phyloP scores from a whole-genome alignment of 2,329 filamentous ascomycete species.

The Huntiella bhutanensis region DNA sequence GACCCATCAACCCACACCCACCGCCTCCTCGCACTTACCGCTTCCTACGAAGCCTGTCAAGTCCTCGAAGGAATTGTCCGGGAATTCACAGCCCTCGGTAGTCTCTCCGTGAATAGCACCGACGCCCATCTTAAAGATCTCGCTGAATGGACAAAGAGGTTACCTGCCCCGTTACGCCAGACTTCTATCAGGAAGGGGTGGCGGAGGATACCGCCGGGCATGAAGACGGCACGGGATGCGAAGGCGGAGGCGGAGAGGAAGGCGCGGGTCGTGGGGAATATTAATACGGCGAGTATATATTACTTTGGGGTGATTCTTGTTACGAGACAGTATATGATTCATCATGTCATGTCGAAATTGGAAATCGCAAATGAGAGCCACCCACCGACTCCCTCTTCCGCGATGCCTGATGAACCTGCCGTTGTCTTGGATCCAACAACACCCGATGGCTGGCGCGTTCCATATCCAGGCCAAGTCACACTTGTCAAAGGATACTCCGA shows the following conservation, averaged over 20 bases:
- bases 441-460: not conserved
- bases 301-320: conserved; percentile 13
- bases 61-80: conserved; percentile 10
- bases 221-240: not conserved
- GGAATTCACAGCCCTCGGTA: conserved; percentile 4
- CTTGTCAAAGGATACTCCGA: conserved; percentile 18
- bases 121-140: conserved; percentile 8
- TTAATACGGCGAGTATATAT: conserved; percentile 12
- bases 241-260: conserved; percentile 3
- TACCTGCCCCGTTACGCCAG: conserved; percentile 1
- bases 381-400: not conserved
- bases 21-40: conserved; percentile 5
- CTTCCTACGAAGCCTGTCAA: conserved; percentile 9
- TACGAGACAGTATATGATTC: conserved; percentile 12
- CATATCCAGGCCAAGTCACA: not conserved
- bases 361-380: conserved; percentile 12
- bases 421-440: not conserved
- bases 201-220: not conserved
- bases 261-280: conserved; percentile 7
- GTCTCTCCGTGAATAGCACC: conserved; percentile 1
- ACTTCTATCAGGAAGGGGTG: not conserved
- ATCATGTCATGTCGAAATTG: conserved; percentile 10
- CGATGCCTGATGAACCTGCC: not conserved
- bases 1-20: not conserved
- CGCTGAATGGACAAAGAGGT: conserved; percentile 4